A percentile compares a stretch with the other conserved stretches of the same genome.
Conservation (phyloP, 2,329 filamentous ascomycete genomes). For the Seiridium unicorne region DNA sequence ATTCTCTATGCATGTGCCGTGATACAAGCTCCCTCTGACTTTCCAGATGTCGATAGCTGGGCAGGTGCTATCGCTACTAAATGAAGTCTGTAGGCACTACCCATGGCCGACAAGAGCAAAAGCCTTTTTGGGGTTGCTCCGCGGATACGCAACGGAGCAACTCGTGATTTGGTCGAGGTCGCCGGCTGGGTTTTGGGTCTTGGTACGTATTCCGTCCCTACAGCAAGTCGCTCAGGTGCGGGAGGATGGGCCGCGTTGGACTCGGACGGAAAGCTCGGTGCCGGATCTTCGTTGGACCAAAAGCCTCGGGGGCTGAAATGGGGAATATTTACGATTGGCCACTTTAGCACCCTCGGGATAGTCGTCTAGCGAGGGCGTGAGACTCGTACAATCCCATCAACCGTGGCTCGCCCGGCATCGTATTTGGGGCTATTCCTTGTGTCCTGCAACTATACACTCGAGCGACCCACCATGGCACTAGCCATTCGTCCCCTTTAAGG, state of each 20-base stretch:
- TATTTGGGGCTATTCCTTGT: too few relatives aligned
- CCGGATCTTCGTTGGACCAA: neutral
- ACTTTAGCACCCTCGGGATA: neutral
- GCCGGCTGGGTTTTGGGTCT: too few relatives aligned
- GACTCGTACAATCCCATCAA: neutral
- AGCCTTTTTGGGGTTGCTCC: conserved; percentile 2
- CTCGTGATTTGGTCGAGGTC: too few relatives aligned
- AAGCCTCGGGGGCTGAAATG: neutral
- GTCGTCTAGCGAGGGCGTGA: neutral
- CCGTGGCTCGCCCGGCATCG: neutral
- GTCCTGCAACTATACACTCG: too few relatives aligned
- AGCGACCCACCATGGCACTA: too few relatives aligned
- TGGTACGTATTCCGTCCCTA: neutral
- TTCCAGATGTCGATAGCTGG: neutral
- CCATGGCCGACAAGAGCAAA: neutral
- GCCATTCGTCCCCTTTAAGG: too few relatives aligned
- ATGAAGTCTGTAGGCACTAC: neutral
- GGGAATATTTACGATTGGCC: neutral
- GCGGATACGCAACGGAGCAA: too few relatives aligned
- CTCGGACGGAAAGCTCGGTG: neutral
- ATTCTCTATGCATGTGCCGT: too few relatives aligned
- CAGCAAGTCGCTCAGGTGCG: neutral
- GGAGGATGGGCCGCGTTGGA: neutral
- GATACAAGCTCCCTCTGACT: neutral
- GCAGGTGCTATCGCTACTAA: neutral